Conservation (phyloP, 306 rosid species). For the Prunus armeniaca region DNA sequence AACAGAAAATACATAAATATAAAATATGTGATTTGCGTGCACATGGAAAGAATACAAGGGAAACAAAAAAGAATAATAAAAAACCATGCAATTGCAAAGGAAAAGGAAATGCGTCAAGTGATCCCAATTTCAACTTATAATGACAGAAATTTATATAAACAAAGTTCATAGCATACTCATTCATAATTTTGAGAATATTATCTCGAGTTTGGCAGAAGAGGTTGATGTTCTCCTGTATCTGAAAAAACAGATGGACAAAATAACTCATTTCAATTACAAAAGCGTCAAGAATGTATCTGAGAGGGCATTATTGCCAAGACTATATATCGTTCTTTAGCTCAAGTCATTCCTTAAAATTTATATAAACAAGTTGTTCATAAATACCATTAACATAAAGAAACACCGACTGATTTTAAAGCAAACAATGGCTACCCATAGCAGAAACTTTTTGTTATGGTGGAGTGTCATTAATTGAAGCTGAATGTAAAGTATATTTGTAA, state of each 20-base stretch:
- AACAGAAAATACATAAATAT: not conserved
- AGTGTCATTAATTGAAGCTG: not conserved
- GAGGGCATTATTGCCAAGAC: not conserved
- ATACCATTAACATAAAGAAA: not conserved
- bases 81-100: not conserved
- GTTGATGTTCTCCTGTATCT: slow-evolving; percentile 77
- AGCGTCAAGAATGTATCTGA: not conserved
- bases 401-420: too few relatives aligned
- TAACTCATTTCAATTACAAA: not conserved
- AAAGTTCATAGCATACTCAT: slow-evolving; percentile 55
- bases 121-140: not conserved
- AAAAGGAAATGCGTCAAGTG: not conserved
- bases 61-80: not conserved
- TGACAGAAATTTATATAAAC: not conserved
- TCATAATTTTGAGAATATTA: slow-evolving; percentile 76
- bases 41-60: too few relatives aligned
- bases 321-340: not conserved
- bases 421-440: not conserved
- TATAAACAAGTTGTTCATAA: not conserved
- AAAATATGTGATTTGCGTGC: not conserved
- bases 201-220: slow-evolving; percentile 87
- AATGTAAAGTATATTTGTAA: not conserved
- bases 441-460: too few relatives aligned
- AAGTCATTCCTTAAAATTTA: not conserved
- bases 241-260: slow-evolving; percentile 35